These are phyloP conservation scores for Candida verbasci DNA, from an alignment of 805 yeast genomes.

Conservation along the genomic window DNA sequence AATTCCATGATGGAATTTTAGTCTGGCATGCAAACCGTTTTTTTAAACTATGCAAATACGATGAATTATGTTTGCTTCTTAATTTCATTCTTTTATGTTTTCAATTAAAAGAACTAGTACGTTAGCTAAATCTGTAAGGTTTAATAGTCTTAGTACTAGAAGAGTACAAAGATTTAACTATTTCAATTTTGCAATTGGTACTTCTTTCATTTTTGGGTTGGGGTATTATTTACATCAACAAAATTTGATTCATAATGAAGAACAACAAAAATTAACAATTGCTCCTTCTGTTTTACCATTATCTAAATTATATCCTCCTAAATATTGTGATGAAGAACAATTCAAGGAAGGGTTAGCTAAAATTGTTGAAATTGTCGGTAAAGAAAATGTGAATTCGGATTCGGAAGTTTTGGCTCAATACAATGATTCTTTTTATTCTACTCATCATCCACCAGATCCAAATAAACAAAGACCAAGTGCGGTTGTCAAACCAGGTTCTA, in stretches of 20 bases:
- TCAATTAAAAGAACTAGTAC: too few species aligned
- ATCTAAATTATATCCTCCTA: slow-evolving; percentile 41
- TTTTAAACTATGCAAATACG: too few species aligned
- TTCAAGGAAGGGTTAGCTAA: slow-evolving; percentile 15
- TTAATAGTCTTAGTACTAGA: too few species aligned
- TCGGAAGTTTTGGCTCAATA: slow-evolving; percentile 47
- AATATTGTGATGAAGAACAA: slow-evolving; percentile 49
- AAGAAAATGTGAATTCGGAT: slow-evolving; percentile 42
- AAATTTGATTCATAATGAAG: background rate
- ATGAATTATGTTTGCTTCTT: too few species aligned
- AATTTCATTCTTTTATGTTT: too few species aligned
- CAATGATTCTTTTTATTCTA: slow-evolving; percentile 62
- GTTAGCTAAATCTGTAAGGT: too few species aligned
- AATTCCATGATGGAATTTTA: too few species aligned
- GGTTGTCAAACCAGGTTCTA: slow-evolving; percentile 56
- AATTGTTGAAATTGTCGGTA: slow-evolving; percentile 41
- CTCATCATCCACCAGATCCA: slow-evolving; percentile 60
- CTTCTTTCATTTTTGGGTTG: background rate
- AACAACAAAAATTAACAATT: background rate
- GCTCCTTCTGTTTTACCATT: slow-evolving; percentile 1
- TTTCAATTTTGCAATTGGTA: background rate
- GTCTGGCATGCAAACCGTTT: too few species aligned
- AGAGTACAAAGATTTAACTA: background rate
- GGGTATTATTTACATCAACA: background rate
- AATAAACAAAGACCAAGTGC: slow-evolving; percentile 31